Percentiles rank a stretch among this genome's conserved stretches.
Conservation (phyloP, 2,329 filamentous ascomycete species). For the Cordyceps tenuipes region DNA sequence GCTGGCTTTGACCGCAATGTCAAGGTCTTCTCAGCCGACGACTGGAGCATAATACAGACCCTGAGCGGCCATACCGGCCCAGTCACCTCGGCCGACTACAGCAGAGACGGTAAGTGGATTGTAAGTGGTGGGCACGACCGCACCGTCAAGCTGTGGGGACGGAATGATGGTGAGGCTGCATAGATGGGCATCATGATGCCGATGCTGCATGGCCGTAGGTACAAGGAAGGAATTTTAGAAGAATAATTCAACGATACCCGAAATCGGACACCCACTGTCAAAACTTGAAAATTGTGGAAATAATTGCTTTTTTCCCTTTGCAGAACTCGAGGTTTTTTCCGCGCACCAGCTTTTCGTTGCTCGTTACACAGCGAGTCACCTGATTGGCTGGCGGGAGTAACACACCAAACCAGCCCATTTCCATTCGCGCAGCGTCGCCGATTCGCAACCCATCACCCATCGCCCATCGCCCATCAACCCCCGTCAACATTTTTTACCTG, state of each 20-base stretch:
- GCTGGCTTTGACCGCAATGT: constrained; percentile 91
- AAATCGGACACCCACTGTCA: neutral
- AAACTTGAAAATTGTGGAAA: no score
- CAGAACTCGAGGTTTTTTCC: neutral
- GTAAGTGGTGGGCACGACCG: constrained; percentile 89
- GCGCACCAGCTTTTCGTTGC: neutral
- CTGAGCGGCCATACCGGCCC: constrained; percentile 87
- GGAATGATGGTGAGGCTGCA: constrained; percentile 60
- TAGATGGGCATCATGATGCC: constrained; percentile 18
- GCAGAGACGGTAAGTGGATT: constrained; percentile 80
- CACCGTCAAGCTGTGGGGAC: constrained; percentile 92
- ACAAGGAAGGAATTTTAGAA: neutral
- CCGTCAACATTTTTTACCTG: neutral
- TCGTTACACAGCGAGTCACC: constrained; percentile 1
- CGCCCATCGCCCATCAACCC: neutral
- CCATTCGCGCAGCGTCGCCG: constrained; percentile 3
- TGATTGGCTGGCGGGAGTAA: constrained; percentile 8
- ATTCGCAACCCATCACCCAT: neutral
- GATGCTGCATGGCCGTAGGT: neutral
- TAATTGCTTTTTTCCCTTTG: neutral
- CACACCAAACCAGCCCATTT: neutral
- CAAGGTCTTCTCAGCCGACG: constrained; percentile 92
- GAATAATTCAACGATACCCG: neutral
- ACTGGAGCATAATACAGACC: constrained; percentile 85
- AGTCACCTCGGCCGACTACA: constrained; percentile 84